Evolutionary conservation across 345 rosid genomes (phyloP).

Genomic region (Nephelium lappaceum): DNA sequence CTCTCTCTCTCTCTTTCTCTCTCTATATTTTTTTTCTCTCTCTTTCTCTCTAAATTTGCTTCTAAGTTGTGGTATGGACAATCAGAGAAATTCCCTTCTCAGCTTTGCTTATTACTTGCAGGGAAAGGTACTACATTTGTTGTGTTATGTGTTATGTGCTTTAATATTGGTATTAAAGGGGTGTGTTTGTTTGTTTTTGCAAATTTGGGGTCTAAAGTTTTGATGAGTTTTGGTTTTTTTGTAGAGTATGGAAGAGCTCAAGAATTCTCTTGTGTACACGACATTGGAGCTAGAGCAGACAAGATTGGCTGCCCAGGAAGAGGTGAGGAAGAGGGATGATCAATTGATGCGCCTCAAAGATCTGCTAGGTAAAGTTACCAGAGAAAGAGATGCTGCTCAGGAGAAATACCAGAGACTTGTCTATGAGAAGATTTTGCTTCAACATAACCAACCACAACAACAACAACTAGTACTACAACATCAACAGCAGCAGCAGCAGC

Average conservation of each 20-base stretch:
- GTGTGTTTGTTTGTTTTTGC: not conserved
- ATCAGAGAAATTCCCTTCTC: slow-evolving; percentile 53
- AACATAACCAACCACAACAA: slow-evolving; percentile 25
- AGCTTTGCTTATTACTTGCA: slow-evolving; percentile 63
- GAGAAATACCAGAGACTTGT: slow-evolving; percentile 63
- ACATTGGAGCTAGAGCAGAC: slow-evolving; percentile 87
- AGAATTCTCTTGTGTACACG: slow-evolving; percentile 61
- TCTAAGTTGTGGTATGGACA: slow-evolving; percentile 53
- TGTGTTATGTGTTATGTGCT: not conserved
- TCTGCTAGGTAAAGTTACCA: slow-evolving; percentile 49
- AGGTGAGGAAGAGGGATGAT: slow-evolving; percentile 71
- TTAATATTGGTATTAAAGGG: not conserved
- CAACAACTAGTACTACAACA: slow-evolving; percentile 17
- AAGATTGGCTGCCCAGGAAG: slow-evolving; percentile 62
- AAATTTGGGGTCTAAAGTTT: slow-evolving; percentile 14
- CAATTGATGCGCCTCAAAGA: slow-evolving; percentile 61
- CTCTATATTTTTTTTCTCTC: not conserved
- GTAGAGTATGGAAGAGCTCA: slow-evolving; percentile 78
- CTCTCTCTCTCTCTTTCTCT: slow-evolving; percentile 12
- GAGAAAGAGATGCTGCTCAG: slow-evolving; percentile 74
- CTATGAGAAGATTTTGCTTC: slow-evolving; percentile 52
- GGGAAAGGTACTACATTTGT: slow-evolving; percentile 46
- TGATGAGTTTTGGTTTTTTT: slow-evolving; percentile 16
- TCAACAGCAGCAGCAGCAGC: slow-evolving; percentile 25
- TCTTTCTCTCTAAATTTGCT: not conserved